Base-by-base conservation (phyloP, 495 filamentous ascomycete species). In the Penicilliopsis zonata region DNA sequence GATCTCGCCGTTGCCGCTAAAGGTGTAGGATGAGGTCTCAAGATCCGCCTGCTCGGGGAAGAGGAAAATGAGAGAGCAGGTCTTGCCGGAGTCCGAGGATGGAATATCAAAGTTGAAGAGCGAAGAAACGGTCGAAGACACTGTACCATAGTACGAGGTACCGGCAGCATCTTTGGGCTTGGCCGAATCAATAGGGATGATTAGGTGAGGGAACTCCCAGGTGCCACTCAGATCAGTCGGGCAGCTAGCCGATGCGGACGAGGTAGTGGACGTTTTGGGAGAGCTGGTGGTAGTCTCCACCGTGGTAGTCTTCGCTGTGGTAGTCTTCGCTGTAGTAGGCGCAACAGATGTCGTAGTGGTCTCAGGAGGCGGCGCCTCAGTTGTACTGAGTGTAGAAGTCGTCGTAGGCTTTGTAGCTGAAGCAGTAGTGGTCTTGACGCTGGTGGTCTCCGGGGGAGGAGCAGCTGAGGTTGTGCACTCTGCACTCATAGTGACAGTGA, bases 61-160 rank as follows among this genome's bases (percentile, higher is more conserved):
- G 22, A 80, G 56, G 62, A 86, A 82, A 31, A 80, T 50, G 5
- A 82, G 64, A 19, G 60, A 59, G 53, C 80, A 86, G 1, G 61
- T 77, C 52, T 72, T 70, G 28, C 62, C 69, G 23, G 59, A 46
- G 45, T 70, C 58, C 8, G 47, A 47, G 0, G 46, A 17, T 0
- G 73, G 74, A 25, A 83, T 67, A 46, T 79, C 74, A 53, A 84
- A 84, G 52, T 76, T 77, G 67, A 80, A 84, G 27, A 76, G 51
- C 12, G 63, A 67, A 20, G 76, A 78, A 36, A 74, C 52, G 15
- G 61, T 67, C 3, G 63, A 43, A 3, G 62, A 63, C 18, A 80
- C 54, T 5, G 63, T 58, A 21, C 74, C 76, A 35, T 67, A 70
- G 47, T 53, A 65, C 0, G 55, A 57, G 9, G 67, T 75, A 6